Evolutionary conservation across 2,329 filamentous ascomycete species (phyloP).

Genomic region (Talaromyces marneffei): DNA sequence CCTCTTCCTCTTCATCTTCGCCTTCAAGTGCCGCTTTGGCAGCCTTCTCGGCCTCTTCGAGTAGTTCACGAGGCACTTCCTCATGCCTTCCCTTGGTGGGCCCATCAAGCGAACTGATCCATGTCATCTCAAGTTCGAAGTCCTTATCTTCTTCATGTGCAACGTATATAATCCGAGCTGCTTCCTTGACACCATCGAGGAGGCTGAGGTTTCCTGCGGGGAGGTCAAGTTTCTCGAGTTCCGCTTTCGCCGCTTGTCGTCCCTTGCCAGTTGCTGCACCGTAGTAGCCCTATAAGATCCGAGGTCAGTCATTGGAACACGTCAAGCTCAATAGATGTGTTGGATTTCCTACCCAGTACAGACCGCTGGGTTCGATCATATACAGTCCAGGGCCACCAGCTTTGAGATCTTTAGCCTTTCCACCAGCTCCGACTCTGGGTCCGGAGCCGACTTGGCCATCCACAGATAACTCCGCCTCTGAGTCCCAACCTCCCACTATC

Average conservation of each 20-base stretch:
- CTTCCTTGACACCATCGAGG: conserved; percentile 87
- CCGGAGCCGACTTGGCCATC: conserved; percentile 86
- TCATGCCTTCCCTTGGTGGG: conserved; percentile 89
- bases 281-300: conserved; percentile 70
- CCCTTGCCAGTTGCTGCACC: conserved; percentile 96
- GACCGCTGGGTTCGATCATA: conserved; percentile 97
- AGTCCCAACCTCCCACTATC: conserved; percentile 90
- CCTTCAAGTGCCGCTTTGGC: conserved; percentile 85
- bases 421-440: conserved; percentile 71
- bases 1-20: conserved; percentile 72
- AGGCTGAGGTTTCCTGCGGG: conserved; percentile 69
- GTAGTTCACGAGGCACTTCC: conserved; percentile 84
- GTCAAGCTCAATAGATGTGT: not conserved
- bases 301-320: not conserved
- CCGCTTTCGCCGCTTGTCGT: conserved; percentile 91
- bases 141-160: conserved; percentile 99
- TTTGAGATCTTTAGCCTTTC: conserved; percentile 68
- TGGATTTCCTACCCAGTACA: conserved; percentile 68
- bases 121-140: conserved; percentile 98
- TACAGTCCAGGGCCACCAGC: conserved; percentile 90
- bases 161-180: conserved; percentile 92
- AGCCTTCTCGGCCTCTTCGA: conserved; percentile 86
- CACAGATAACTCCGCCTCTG: conserved; percentile 74
- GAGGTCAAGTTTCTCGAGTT: conserved; percentile 95
- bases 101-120: conserved; percentile 79